Evolutionary conservation across 164 flowering plant genomes (phyloP), one percentile per base, ranked within the genome.

Genomic region (Magnolia kwangsiensis): DNA sequence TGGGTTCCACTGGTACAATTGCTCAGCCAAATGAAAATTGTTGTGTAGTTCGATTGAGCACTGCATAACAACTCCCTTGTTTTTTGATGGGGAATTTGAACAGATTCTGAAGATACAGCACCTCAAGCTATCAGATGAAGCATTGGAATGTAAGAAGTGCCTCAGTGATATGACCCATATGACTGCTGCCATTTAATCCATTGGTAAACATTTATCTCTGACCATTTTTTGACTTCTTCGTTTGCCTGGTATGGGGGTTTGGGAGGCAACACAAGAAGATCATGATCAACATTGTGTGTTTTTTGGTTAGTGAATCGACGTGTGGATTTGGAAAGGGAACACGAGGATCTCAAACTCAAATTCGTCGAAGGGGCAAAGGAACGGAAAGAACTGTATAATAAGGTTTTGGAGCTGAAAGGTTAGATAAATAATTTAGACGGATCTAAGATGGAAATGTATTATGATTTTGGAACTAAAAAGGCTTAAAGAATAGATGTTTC

Each of bases 391-490:
- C 96, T 94, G 6, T 93, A 96, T 72, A 96, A 94, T 85, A 91
- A 91, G 82, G 85, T 92, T 78, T 78, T 90, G 74, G 98, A 92
- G 81, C 78, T 91, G 79, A 96, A 91, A 94, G 99, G 99, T 92
- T 16, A 61, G 66, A 19, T 45, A 78, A 65, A 3, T 21, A 9
- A 70, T 50, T n/a, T n/a, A 50, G 58, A 49, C 3, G 50, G 9
- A 18, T 2, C 7, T 13, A 27, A 63, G 65, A 63, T 37, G 6
- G 45, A 11, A 16, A 66, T 66, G 29, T 7, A 23, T 21, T 24
- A 66, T 21, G 1, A 66, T 66, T 21, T 21, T 66, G 24, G 69
- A 55, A 66, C 13, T 9, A 3, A 23, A 3, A 49, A 50, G 37
- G 49, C 23, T 51, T 24, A 76, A 19, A 7, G 7, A 8, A 19